Evolutionary conservation across 805 yeast genomes (phyloP), one percentile per base, ranked within the genome.

Genomic region (Sungouiozyma intestinalis): DNA sequence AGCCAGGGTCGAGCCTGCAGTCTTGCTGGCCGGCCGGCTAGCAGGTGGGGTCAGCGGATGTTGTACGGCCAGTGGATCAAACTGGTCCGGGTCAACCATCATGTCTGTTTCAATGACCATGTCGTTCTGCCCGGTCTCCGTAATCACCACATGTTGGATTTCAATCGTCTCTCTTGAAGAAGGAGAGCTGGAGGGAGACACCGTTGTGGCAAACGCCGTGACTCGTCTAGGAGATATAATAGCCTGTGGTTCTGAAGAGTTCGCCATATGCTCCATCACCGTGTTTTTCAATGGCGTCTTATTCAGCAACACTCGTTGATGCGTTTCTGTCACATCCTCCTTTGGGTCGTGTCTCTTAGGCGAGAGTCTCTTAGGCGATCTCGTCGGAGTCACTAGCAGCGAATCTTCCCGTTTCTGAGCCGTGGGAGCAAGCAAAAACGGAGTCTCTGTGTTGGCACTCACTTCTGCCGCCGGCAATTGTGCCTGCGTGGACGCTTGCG

Each of bases 351-450:
- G 7, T 13, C 17, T 33, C 7, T n/a, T 13, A 33, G 56, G 50
- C 20, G 38, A 33, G 17, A 55, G 53, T 34, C 55, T 43, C 27
- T 42, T 45, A 3, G 44, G 40, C 8, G 55, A 51, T 35, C 53
- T 48, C 36, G 45, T 51, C 2, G 57, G 55, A 14, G 47, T 44
- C 17, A 33, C 7, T 7, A 33, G 14, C 35, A 6, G 35, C 17
- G 35, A 15, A 3, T 29, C n/a, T 35, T 35, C 37, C 15, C 20
- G 37, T 51, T 52, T 40, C 50, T 55, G 38, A 45, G 41, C 37
- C 3, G 27, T 21, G 3, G 19, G 35, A 4, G 35, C n/a, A n/a
- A n/a, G n/a, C n/a, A n/a, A n/a, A n/a, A n/a, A n/a, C n/a, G n/a
- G n/a, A n/a, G n/a, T n/a, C n/a, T n/a, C n/a, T n/a, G n/a, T n/a